Evolutionary conservation across 805 yeast genomes (phyloP).

Genomic region (Metschnikowia lunata): DNA sequence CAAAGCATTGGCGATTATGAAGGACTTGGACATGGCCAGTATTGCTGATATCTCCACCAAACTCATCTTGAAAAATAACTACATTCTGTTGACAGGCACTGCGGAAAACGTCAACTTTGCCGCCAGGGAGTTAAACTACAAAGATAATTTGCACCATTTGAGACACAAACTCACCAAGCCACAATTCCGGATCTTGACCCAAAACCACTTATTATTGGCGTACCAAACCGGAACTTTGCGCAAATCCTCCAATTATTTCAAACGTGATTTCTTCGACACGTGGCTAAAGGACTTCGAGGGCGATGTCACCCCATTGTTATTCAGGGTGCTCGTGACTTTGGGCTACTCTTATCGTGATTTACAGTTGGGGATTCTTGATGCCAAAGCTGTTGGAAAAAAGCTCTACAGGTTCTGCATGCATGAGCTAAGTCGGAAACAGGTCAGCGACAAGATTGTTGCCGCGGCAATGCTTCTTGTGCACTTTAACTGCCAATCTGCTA

Average conservation of each 20-base stretch:
- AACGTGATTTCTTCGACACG: conserved; percentile 15
- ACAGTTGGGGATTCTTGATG: conserved; percentile 11
- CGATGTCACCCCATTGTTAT: conserved; percentile 29
- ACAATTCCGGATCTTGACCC: conserved; percentile 38
- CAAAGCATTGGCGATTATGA: conserved; percentile 11
- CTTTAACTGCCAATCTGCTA: conserved; percentile 18
- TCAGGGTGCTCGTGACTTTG: conserved; percentile 27
- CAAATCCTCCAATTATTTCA: conserved; percentile 21
- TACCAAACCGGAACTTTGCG: conserved; percentile 37
- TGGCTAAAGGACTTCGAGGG: conserved; percentile 24
- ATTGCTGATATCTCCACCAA: conserved; percentile 38
- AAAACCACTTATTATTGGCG: conserved; percentile 44
- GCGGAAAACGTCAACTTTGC: conserved; percentile 19
- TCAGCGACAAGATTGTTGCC: conserved; percentile 18
- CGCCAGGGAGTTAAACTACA: conserved; percentile 32
- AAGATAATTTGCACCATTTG: conserved; percentile 20
- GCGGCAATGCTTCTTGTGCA: conserved; percentile 29
- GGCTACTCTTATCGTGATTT: conserved; percentile 27
- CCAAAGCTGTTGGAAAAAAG: conserved; percentile 17
- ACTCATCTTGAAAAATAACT: conserved; percentile 44
- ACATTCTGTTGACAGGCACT: conserved; percentile 23
- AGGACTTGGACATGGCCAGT: conserved; percentile 18
- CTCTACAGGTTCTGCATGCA: conserved; percentile 13
- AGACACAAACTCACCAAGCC: conserved; percentile 24
- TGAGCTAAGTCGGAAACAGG: not conserved